Base-by-base conservation (phyloP, 139 green algal species). In the Tetraselmis striata region DNA sequence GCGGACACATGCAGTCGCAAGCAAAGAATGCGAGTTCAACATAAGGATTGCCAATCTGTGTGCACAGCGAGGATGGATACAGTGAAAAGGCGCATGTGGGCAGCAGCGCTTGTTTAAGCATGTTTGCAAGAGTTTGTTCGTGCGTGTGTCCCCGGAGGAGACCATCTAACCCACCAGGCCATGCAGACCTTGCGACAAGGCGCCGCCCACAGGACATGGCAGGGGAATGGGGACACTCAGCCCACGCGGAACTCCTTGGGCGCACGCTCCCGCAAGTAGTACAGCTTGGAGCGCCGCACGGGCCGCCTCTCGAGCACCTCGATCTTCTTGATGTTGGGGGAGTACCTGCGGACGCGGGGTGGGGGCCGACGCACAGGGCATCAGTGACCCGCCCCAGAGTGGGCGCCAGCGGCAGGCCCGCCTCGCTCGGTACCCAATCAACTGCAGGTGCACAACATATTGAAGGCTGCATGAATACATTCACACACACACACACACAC, bases 271-370 rank as follows among this genome's bases (percentile, higher is more conserved):
- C 87, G 79, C 0, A 93, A 77, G 79, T 92, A 93, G 76, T 90
- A 93, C 25, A 93, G 85, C 86, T 93, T 93, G 26, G 90, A 85
- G 0, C 90, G 81, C 28, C 89, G 81, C 24, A 87, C 84, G 2
- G 77, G 75, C 24, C 67, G 82, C 26, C 77, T 31, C n/a, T 84
- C 59, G 1, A 92, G 5, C 75, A 93, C 83, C 76, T 81, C 86
- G 1, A 93, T 74, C 26, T 85, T 80, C 29, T 84, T 59, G 23
- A 93, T 81, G 58, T 87, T 85, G 0, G 90, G 90, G 0, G 89
- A 93, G 79, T 91, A 89, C 80, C 87, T 91, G 85, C 80, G 78
- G 23, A 74, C 30, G 1, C 18, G 27, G 2, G 27, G n/a, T 59
- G 2, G 22, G 27, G n/a, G n/a, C n/a, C n/a, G n/a, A n/a, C n/a